A percentile compares a stretch with the other conserved stretches of the same genome.
Evolutionary conservation across 73 alveolate species (phyloP).

Genomic region (Paramecium primaurelia): DNA sequence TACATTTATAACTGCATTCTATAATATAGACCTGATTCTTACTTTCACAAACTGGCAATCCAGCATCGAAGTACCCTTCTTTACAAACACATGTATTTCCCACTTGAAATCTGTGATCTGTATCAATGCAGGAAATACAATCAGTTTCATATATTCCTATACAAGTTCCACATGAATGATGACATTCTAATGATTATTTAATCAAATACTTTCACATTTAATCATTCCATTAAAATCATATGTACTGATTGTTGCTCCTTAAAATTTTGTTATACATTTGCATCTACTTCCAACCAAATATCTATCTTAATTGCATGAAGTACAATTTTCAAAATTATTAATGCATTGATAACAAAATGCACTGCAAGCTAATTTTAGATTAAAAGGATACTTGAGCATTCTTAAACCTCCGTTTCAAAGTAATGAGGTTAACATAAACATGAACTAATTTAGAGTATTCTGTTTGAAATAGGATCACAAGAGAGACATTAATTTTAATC

Average conservation of each 20-base stretch:
- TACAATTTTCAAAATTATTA: neutral
- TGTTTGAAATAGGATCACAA: neutral
- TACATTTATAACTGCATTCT: neutral
- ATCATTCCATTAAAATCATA: neutral
- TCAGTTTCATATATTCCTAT: neutral
- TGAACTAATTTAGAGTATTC: neutral
- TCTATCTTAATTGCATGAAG: neutral
- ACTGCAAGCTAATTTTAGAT: neutral
- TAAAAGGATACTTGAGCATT: neutral
- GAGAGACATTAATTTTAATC: neutral
- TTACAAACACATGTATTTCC: neutral
- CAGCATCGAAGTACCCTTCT: neutral
- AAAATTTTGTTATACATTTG: neutral
- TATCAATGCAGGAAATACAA: neutral
- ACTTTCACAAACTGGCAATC: neutral
- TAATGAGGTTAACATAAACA: neutral
- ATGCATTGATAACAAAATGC: neutral
- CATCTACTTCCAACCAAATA: neutral
- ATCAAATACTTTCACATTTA: neutral
- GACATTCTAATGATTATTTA: neutral
- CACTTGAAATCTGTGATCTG: neutral
- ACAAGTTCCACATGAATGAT: neutral
- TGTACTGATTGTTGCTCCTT: neutral
- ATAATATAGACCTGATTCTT: neutral
- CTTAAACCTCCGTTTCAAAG: neutral